Conservation (phyloP, 768 basidiomycete genomes). For the Lentinus brumalis region DNA sequence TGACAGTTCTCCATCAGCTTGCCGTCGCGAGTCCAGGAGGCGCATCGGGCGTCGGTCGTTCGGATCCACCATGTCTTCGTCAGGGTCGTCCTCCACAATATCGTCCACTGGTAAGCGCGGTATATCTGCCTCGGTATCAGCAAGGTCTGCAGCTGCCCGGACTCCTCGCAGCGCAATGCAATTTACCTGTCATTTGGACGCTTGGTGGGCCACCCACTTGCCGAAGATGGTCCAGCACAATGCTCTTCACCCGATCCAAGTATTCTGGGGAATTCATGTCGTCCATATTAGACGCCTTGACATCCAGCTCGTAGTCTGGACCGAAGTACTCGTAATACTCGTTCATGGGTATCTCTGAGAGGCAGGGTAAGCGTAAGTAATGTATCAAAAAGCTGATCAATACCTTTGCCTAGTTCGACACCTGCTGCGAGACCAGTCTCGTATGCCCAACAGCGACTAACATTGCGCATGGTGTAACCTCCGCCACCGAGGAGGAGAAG, state of each 20-base stretch:
- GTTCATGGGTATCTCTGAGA: slow-evolving; percentile 92
- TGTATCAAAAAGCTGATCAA: slow-evolving; percentile 11
- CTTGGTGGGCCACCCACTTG: slow-evolving; percentile 88
- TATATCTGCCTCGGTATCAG: slow-evolving; percentile 55
- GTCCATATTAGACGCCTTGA: slow-evolving; percentile 91
- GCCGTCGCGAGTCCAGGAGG: slow-evolving; percentile 77
- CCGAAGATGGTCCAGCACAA: slow-evolving; percentile 89
- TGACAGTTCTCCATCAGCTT: slow-evolving; percentile 86
- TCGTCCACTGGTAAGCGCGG: slow-evolving; percentile 85
- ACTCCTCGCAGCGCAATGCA: not conserved
- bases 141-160: not conserved
- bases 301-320: slow-evolving; percentile 94
- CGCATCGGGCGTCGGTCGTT: slow-evolving; percentile 77
- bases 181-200: slow-evolving; percentile 84
- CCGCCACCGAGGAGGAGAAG: slow-evolving; percentile 95
- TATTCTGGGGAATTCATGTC: slow-evolving; percentile 94
- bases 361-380: not conserved
- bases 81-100: slow-evolving; percentile 77
- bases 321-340: slow-evolving; percentile 99
- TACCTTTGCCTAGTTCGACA: slow-evolving; percentile 86
- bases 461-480: slow-evolving; percentile 98
- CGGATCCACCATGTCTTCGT: slow-evolving; percentile 80
- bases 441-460: slow-evolving; percentile 95
- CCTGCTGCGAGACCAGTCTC: slow-evolving; percentile 99
- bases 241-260: slow-evolving; percentile 88